Conservation (phyloP, 2,329 filamentous ascomycete species). For the Phoma sp. region DNA sequence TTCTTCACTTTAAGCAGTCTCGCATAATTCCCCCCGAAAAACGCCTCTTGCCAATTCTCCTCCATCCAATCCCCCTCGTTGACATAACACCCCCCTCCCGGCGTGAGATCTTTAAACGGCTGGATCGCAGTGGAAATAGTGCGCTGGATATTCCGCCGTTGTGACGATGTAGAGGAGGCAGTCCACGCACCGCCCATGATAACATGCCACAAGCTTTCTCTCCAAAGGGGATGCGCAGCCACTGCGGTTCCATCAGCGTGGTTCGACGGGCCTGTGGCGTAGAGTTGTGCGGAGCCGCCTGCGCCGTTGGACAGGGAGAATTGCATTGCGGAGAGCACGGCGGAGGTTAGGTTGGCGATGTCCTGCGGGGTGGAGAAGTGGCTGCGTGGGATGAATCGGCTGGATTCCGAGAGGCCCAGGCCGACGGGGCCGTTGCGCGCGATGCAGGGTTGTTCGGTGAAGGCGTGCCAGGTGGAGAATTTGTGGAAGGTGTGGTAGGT, state of each 20-base stretch:
- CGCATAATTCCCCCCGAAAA: slow-evolving; percentile 45
- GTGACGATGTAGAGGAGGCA: slow-evolving; percentile 20
- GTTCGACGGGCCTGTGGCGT: slow-evolving; percentile 45
- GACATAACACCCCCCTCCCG: slow-evolving; percentile 46
- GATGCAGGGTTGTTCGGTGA: slow-evolving; percentile 40
- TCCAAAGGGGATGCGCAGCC: slow-evolving; percentile 43
- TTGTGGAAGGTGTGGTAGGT: slow-evolving; percentile 41
- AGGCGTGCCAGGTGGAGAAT: slow-evolving; percentile 43
- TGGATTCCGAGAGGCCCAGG: slow-evolving; percentile 42
- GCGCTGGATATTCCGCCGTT: slow-evolving; percentile 37
- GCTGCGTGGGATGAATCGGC: slow-evolving; percentile 42
- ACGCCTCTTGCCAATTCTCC: slow-evolving; percentile 44
- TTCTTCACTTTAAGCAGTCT: slow-evolving; percentile 38
- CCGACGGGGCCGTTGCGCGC: slow-evolving; percentile 45
- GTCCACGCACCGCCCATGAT: slow-evolving; percentile 45
- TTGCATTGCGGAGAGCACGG: slow-evolving; percentile 44
- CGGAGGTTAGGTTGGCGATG: slow-evolving; percentile 38
- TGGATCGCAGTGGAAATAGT: slow-evolving; percentile 41
- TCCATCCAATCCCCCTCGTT: slow-evolving; percentile 49
- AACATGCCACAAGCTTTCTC: slow-evolving; percentile 45
- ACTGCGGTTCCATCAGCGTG: slow-evolving; percentile 42
- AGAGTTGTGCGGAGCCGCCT: slow-evolving; percentile 43
- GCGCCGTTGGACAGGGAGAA: slow-evolving; percentile 36
- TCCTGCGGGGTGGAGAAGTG: slow-evolving; percentile 32
- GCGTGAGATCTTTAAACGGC: slow-evolving; percentile 44